A percentile compares a stretch with the other conserved stretches of the same genome.
These are phyloP conservation scores for Plenodomus biglobosus DNA, from an alignment of 2,329 filamentous ascomycete species.

Conservation along the genomic window DNA sequence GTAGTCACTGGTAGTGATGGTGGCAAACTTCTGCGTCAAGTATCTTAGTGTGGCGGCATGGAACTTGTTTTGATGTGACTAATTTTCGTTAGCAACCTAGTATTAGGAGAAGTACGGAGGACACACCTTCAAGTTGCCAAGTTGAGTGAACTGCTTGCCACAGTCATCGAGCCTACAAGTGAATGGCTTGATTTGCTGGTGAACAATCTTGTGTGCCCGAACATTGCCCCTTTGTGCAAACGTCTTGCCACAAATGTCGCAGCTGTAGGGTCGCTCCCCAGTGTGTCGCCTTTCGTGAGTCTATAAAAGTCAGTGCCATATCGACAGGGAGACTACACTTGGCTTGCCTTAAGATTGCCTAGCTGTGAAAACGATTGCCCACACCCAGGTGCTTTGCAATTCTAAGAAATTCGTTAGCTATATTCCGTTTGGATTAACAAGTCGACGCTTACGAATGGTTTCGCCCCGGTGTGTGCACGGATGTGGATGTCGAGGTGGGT, in stretches of 20 bases:
- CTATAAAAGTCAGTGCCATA: constrained; percentile 45
- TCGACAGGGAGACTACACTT: too few relatives aligned
- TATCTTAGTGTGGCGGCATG: constrained; percentile 72
- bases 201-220: constrained; percentile 78
- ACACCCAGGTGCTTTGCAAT: constrained; percentile 72
- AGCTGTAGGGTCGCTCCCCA: constrained; percentile 80
- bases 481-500: constrained; percentile 91
- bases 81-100: constrained; percentile 13
- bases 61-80: constrained; percentile 94
- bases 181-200: constrained; percentile 75
- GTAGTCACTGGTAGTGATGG: constrained; percentile 60
- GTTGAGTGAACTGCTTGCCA: constrained; percentile 83
- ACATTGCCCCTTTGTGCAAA: constrained; percentile 89
- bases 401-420: constrained; percentile 39
- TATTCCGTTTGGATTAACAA: neutral
- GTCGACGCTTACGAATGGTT: constrained; percentile 72
- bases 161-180: constrained; percentile 81
- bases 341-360: constrained; percentile 79
- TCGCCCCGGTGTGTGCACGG: constrained; percentile 83
- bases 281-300: constrained; percentile 87
- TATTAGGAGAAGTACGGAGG: too few relatives aligned
- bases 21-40: constrained; percentile 71
- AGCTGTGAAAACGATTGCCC: constrained; percentile 82
- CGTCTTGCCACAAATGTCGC: constrained; percentile 74
- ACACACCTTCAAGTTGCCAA: constrained; percentile 84